These are phyloP conservation scores for Aspergillus sp. DNA, from an alignment of 2,329 filamentous ascomycete genomes.

Conservation along the genomic window DNA sequence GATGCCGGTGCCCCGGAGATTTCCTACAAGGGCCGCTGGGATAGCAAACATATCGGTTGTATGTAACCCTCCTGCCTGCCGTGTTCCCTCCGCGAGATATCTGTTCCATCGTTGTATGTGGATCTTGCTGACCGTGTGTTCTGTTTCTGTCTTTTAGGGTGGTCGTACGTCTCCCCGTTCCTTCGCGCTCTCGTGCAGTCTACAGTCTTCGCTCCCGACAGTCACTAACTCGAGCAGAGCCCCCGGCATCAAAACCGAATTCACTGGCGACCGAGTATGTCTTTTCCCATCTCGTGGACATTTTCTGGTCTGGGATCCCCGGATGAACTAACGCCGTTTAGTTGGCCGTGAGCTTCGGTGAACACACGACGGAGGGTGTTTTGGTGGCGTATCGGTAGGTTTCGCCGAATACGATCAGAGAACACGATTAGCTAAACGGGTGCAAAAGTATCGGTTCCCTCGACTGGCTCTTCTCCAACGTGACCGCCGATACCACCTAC, in stretches of 20 bases:
- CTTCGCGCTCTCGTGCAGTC: background rate
- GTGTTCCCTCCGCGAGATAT: background rate
- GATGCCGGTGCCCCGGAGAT: constrained; percentile 54
- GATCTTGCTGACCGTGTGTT: background rate
- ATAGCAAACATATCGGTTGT: constrained; percentile 59
- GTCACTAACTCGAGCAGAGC: constrained; percentile 31
- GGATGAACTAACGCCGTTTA: constrained; percentile 13
- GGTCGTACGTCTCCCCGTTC: constrained; percentile 49
- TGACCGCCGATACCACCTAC: constrained; percentile 57
- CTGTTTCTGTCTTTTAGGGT: constrained; percentile 36
- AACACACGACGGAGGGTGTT: constrained; percentile 49
- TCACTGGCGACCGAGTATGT: constrained; percentile 50
- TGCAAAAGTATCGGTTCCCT: constrained; percentile 51
- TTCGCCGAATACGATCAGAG: background rate
- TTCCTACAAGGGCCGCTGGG: constrained; percentile 64
- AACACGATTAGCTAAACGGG: background rate
- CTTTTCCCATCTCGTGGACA: background rate
- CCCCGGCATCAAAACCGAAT: constrained; percentile 56
- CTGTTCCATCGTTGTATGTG: background rate
- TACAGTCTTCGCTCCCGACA: background rate
- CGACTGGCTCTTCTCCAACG: constrained; percentile 63
- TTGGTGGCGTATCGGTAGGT: constrained; percentile 53
- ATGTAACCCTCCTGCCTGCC: constrained; percentile 10
- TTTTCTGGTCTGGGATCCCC: background rate
- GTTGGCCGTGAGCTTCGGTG: constrained; percentile 56